These are phyloP conservation scores for Corymbia citriodora DNA, from an alignment of 441 rosid genomes.

Conservation along the genomic window DNA sequence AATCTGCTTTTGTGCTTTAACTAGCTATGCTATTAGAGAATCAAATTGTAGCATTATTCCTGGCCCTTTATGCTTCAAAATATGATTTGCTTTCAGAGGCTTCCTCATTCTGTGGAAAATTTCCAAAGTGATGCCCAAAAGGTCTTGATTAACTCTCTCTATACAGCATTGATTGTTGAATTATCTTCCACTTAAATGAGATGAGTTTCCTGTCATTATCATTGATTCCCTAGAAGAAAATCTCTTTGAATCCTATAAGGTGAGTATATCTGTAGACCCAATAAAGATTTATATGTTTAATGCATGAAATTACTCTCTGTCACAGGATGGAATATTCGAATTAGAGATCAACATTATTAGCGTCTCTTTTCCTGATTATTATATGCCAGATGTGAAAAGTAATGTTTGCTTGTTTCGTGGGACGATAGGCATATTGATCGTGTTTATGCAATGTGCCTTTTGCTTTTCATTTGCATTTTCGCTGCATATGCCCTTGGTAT, in stretches of 20 bases:
- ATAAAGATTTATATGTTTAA: not conserved
- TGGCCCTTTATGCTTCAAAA: not conserved
- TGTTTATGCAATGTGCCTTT: not conserved
- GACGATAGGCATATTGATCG: not conserved
- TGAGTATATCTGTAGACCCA: not conserved
- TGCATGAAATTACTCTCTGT: not conserved
- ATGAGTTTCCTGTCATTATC: not conserved
- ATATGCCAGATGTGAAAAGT: not conserved
- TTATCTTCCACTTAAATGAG: not conserved
- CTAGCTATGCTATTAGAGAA: not conserved
- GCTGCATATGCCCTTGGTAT: not conserved
- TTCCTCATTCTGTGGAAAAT: not conserved
- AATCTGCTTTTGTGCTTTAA: not conserved
- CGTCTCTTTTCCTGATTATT: not conserved
- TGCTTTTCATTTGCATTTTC: not conserved
- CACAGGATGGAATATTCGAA: not conserved
- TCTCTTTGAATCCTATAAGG: not conserved
- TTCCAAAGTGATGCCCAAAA: not conserved
- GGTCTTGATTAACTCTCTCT: not conserved
- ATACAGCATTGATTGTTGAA: not conserved
- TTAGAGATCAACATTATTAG: not conserved
- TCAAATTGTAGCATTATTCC: not conserved
- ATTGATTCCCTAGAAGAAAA: not conserved
- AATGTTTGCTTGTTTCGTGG: not conserved
- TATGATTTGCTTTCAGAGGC: not conserved